These are phyloP conservation scores for Collybiopsis luxurians DNA, from an alignment of 768 basidiomycete genomes.

Conservation along the genomic window DNA sequence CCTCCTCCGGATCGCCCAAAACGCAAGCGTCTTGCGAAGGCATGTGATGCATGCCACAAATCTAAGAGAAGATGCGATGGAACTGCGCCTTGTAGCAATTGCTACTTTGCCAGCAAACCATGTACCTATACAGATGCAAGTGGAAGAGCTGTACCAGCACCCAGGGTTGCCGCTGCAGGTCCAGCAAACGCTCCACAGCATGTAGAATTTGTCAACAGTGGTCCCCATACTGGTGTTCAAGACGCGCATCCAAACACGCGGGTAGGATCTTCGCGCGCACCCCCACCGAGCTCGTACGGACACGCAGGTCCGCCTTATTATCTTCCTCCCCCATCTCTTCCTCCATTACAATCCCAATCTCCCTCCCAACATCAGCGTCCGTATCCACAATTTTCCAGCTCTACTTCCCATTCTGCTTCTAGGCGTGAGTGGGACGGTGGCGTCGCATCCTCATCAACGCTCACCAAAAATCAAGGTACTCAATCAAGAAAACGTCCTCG, in stretches of 20 bases:
- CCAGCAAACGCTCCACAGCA: background rate
- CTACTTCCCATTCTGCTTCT: background rate
- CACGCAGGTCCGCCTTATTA: conserved; percentile 1
- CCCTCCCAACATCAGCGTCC: background rate
- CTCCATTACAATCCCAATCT: background rate
- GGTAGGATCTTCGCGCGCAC: background rate
- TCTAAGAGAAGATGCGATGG: conserved; percentile 51
- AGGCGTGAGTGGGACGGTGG: conserved; percentile 1
- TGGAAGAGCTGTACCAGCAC: conserved; percentile 79
- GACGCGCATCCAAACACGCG: background rate
- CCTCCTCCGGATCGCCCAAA: conserved; percentile 28
- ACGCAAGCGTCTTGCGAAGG: conserved; percentile 56
- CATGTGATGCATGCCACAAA: conserved; percentile 84
- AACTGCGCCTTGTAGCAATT: conserved; percentile 78
- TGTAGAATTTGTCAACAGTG: background rate
- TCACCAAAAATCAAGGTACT: background rate
- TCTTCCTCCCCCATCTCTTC: conserved; percentile 1
- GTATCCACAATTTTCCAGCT: background rate
- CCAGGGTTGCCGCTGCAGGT: conserved; percentile 10
- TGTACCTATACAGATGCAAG: conserved; percentile 81
- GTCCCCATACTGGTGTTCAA: background rate
- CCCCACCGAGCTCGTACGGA: background rate
- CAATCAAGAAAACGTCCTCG: conserved; percentile 1
- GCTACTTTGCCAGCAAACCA: conserved; percentile 77
- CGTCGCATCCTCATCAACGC: background rate